phyloP scores from a whole-genome alignment of 306 rosid species.

The Acacia melanoxylon region DNA sequence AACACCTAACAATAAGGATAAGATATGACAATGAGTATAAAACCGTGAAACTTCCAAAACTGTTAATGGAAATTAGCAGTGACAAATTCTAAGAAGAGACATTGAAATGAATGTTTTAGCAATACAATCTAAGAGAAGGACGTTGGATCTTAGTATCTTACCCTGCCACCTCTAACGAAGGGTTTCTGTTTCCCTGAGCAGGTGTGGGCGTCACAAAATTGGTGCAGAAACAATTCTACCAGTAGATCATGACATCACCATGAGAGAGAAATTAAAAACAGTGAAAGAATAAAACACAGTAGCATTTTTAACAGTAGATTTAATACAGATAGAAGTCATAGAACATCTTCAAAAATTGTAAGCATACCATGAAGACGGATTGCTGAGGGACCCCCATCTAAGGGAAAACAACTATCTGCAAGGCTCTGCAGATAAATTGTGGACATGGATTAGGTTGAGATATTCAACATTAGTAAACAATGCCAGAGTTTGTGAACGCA shows the following conservation, averaged over 20 bases:
- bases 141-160: slow-evolving; percentile 32
- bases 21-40: slow-evolving; percentile 21
- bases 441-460: slow-evolving; percentile 25
- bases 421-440: slow-evolving; percentile 58
- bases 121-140: slow-evolving; percentile 7
- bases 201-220: slow-evolving; percentile 88
- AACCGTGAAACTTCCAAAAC: slow-evolving; percentile 13
- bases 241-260: slow-evolving; percentile 34
- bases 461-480: slow-evolving; percentile 8
- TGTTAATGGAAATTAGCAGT: slow-evolving; percentile 20
- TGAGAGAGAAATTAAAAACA: slow-evolving; percentile 23
- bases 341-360: slow-evolving; percentile 22
- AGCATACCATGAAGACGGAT: slow-evolving; percentile 78
- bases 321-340: slow-evolving; percentile 16
- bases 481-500: neutral
- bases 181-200: slow-evolving; percentile 83
- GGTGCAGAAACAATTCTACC: slow-evolving; percentile 86
- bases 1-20: slow-evolving; percentile 20
- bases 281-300: neutral
- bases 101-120: neutral
- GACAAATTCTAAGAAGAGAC: slow-evolving; percentile 12
- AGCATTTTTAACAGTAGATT: neutral
- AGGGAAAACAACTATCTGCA: slow-evolving; percentile 79
- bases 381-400: slow-evolving; percentile 66
- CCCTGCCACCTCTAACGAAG: slow-evolving; percentile 89